These are phyloP conservation scores for Rhinocladiella similis DNA, from an alignment of 2,329 filamentous ascomycete species.

Conservation along the genomic window DNA sequence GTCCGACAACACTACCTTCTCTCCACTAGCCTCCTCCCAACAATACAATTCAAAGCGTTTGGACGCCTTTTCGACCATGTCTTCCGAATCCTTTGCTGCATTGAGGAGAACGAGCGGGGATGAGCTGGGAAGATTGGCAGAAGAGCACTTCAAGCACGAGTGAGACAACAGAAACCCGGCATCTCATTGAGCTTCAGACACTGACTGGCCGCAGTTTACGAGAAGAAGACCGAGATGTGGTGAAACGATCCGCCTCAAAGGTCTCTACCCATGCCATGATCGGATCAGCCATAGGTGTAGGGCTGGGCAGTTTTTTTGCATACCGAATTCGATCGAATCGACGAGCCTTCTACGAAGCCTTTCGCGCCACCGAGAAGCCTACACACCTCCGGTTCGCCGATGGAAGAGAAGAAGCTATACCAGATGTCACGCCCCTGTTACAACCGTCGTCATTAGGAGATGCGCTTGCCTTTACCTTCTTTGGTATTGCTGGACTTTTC, in stretches of 20 bases:
- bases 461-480: slow-evolving; percentile 63
- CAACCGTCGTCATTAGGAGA: slow-evolving; percentile 61
- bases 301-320: slow-evolving; percentile 59
- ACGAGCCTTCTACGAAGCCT: slow-evolving; percentile 60
- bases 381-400: slow-evolving; percentile 62
- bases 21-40: background rate
- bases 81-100: slow-evolving; percentile 48
- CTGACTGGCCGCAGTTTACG: slow-evolving; percentile 42
- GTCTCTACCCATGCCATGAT: slow-evolving; percentile 57
- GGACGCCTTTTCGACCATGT: slow-evolving; percentile 21
- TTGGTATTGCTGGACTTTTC: slow-evolving; percentile 62
- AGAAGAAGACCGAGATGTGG: slow-evolving; percentile 59
- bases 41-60: background rate
- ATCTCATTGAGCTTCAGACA: background rate
- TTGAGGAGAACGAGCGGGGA: slow-evolving; percentile 48
- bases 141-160: slow-evolving; percentile 61
- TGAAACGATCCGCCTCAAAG: slow-evolving; percentile 57
- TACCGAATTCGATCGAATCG: slow-evolving; percentile 58
- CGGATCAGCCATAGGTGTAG: slow-evolving; percentile 61
- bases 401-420: slow-evolving; percentile 60
- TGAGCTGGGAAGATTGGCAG: slow-evolving; percentile 57
- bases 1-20: background rate
- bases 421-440: slow-evolving; percentile 60
- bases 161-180: slow-evolving; percentile 29
- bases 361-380: slow-evolving; percentile 62